Base-by-base conservation (phyloP, 108 stramenopile genomes). In the Skeletonema potamos region DNA sequence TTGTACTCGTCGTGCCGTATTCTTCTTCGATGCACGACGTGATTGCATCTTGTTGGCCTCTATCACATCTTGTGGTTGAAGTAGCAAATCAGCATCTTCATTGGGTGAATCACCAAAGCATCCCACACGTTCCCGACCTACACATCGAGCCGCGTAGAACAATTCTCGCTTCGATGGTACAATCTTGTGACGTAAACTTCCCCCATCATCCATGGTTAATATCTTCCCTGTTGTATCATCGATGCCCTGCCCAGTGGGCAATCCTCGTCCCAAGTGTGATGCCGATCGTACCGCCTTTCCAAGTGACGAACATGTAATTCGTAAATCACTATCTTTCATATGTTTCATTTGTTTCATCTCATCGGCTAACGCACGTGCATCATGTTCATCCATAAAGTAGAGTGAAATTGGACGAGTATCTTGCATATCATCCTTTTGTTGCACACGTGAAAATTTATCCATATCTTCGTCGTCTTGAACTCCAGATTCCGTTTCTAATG, bases 321-420 rank as follows among this genome's bases (percentile, higher is more conserved):
- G 77, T 55, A 92, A 70, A 62, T 94, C 91, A 4, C 77, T 33
- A 18, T 81, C 65, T 20, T 75, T 72, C 93, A 94, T 94, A 27
- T 82, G 67, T 9, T 88, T 85, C 86, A 92, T 87, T 71, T 94
- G 93, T 46, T 82, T 83, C 82, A 94, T 86, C 48, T 94, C 90
- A 39, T 82, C 86, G 64, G 87, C 87, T n/a, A 82, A 70, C 13
- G 69, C 63, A 2, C 87, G 41, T 0, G 93, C 93, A 77, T 94
- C 93, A 29, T 90, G 86, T 11, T 85, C 87, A 65, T 94, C 93
- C 85, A 90, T 83, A 54, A 86, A 94, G 65, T 88, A 94, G 1
- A 91, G 70, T 8, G 84, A 76, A 17, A 94, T 70, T 3, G 84
- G 83, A 41, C 88, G 85, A 44, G 79, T 85, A 56, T 79, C 77